Base-by-base conservation (phyloP, 2,329 filamentous ascomycete genomes). In the Oidium heveae region DNA sequence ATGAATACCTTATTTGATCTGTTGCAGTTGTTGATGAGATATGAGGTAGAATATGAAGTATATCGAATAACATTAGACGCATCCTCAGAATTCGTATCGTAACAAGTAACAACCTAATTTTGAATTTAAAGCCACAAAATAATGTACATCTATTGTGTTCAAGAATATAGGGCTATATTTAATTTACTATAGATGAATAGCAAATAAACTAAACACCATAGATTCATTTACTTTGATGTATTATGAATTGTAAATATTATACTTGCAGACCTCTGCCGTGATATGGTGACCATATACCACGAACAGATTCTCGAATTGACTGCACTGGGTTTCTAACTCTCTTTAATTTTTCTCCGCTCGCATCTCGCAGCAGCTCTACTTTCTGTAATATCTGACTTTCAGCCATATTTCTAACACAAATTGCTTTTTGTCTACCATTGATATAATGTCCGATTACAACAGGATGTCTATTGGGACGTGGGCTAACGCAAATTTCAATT, bases 401-500 rank as follows among this genome's bases (percentile, higher is more conserved):
- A 61, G 87, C 80, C 65, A 95, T 68, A 63, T 94, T 96, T 61
- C 83, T 78, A 56, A 96, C 87, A 67, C 88, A 95, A 54, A 96
- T 78, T 10, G 86, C 76, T 68, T 91, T 91, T 58, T 83, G 75
- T 32, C 79, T 75, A 58, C 89, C 88, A 67, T 95, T 96, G 72
- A 96, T 86, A 70, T 94, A 98, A 68, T 86, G 77, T 56, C 86
- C 91, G 62, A 82, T 79, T 63, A 98, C 79, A 58, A 94, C 78
- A 39, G 91, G 91, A 69, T 96, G 89, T 65, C 84, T 84, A 62
- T 80, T 74, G n/a, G 88, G 89, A 61, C 88, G 82, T 18, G 89
- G 91, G 41, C 88, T 93, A 57, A 98, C 79, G 63, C 79, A 79
- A 70, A 98, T 86, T 71, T 96, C 88, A 72, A 96, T 80, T 67